Conservation (phyloP, 352 stramenopile genomes). For the Globisporangium spinosum region DNA sequence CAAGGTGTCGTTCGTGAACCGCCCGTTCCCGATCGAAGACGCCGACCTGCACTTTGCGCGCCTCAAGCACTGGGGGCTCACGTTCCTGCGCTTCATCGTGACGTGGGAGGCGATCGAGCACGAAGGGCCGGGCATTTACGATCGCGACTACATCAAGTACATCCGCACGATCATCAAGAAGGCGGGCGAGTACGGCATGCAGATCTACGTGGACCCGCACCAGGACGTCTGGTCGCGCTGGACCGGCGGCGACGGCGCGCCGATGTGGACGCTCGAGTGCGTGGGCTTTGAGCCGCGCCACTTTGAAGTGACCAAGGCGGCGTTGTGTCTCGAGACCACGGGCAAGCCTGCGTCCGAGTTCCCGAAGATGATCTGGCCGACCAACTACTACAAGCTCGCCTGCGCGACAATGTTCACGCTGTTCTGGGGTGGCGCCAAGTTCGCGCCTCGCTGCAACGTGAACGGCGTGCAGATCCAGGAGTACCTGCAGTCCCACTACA, state of each 20-base stretch:
- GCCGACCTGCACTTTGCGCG: constrained; percentile 73
- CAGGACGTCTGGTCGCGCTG: constrained; percentile 92
- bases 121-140: constrained; percentile 73
- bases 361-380: constrained; percentile 91
- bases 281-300: constrained; percentile 73
- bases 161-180: constrained; percentile 57
- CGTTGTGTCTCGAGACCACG: constrained; percentile 68
- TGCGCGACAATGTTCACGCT: constrained; percentile 91
- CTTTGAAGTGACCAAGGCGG: constrained; percentile 71
- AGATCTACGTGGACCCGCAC: constrained; percentile 87
- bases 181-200: constrained; percentile 57
- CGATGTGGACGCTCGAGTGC: constrained; percentile 85
- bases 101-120: constrained; percentile 92
- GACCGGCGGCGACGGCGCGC: constrained; percentile 87
- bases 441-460: constrained; percentile 64
- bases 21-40: constrained; percentile 85
- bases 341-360: constrained; percentile 36
- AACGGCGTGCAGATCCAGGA: constrained; percentile 77
- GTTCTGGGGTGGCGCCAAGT: constrained; percentile 78
- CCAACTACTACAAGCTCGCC: constrained; percentile 90
- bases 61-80: constrained; percentile 83
- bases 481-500: constrained; percentile 87
- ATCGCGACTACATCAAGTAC: constrained; percentile 81
- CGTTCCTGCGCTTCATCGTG: constrained; percentile 77
- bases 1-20: constrained; percentile 71